A percentile compares a stretch with the other conserved stretches of the same genome.
Evolutionary conservation across 306 rosid genomes (phyloP).

Genomic region (Vigna hirtella): DNA sequence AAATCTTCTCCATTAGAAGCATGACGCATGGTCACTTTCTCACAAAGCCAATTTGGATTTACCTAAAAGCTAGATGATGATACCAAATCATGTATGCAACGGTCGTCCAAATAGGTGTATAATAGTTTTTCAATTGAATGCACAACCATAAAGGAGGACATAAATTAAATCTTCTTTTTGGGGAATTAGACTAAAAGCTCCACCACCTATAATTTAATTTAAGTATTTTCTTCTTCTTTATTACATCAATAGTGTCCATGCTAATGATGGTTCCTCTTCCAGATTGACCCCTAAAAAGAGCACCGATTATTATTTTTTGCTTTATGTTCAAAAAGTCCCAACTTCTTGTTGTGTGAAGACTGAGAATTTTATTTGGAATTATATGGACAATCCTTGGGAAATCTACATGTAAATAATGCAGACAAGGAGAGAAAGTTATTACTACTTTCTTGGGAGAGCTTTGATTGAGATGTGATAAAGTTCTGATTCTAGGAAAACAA

Average conservation of each 20-base stretch:
- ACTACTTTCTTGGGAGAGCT: background rate
- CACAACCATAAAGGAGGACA: background rate
- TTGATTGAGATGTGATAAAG: slow-evolving; percentile 15
- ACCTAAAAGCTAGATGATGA: background rate
- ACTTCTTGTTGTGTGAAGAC: slow-evolving; percentile 71
- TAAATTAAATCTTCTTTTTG: background rate
- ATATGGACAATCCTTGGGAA: slow-evolving; percentile 62
- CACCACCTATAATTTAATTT: background rate
- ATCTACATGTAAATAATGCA: slow-evolving; percentile 47
- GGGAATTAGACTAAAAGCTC: slow-evolving; percentile 1
- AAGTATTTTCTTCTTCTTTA: background rate
- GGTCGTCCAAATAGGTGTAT: background rate
- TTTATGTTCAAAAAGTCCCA: slow-evolving; percentile 70
- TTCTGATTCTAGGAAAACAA: background rate
- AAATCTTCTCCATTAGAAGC: too few species aligned
- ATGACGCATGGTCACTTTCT: too few species aligned
- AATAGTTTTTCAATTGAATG: background rate
- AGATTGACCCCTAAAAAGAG: slow-evolving; percentile 51
- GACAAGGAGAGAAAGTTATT: background rate
- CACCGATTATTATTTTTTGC: slow-evolving; percentile 43
- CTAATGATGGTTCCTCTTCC: slow-evolving; percentile 67
- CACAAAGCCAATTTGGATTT: background rate
- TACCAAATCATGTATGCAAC: background rate
- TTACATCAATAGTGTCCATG: slow-evolving; percentile 50
- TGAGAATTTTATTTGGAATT: slow-evolving; percentile 57